Conservation (phyloP, 768 basidiomycete genomes). For the Collybia mongolica region DNA sequence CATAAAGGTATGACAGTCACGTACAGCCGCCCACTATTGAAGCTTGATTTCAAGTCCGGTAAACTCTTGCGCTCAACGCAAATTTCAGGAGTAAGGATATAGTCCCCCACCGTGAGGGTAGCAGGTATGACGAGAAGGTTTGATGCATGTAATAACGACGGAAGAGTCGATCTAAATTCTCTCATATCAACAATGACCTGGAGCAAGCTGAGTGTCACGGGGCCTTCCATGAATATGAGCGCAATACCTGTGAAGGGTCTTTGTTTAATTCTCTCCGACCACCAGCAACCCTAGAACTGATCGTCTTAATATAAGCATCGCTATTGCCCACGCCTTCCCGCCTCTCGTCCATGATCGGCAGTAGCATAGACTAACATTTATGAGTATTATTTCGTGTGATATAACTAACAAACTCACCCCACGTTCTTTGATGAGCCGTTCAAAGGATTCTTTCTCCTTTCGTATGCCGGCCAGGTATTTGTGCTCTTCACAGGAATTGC, state of each 20-base stretch:
- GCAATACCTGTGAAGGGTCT: slow-evolving; percentile 61
- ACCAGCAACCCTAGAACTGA: slow-evolving; percentile 84
- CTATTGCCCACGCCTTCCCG: slow-evolving; percentile 35
- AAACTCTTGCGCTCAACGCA: slow-evolving; percentile 96
- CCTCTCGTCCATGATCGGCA: slow-evolving; percentile 74
- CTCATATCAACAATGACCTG: slow-evolving; percentile 97
- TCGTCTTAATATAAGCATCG: slow-evolving; percentile 73
- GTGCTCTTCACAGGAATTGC: slow-evolving; percentile 91
- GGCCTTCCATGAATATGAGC: neutral
- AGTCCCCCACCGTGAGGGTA: slow-evolving; percentile 94
- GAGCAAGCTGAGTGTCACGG: neutral
- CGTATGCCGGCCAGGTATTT: slow-evolving; percentile 88
- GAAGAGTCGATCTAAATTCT: slow-evolving; percentile 92
- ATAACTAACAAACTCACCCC: slow-evolving; percentile 55
- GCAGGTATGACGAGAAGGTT: slow-evolving; percentile 81
- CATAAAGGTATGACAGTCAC: slow-evolving; percentile 24
- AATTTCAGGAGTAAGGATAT: slow-evolving; percentile 92
- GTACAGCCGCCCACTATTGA: slow-evolving; percentile 91
- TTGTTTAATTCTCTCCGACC: slow-evolving; percentile 67
- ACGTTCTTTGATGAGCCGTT: slow-evolving; percentile 88
- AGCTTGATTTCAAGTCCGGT: slow-evolving; percentile 88
- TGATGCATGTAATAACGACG: slow-evolving; percentile 85
- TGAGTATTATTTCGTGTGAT: neutral
- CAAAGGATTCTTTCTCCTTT: slow-evolving; percentile 92
- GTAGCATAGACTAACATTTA: slow-evolving; percentile 73